Base-by-base conservation (phyloP, 805 yeast genomes). In the Teunomyces funiuensis region DNA sequence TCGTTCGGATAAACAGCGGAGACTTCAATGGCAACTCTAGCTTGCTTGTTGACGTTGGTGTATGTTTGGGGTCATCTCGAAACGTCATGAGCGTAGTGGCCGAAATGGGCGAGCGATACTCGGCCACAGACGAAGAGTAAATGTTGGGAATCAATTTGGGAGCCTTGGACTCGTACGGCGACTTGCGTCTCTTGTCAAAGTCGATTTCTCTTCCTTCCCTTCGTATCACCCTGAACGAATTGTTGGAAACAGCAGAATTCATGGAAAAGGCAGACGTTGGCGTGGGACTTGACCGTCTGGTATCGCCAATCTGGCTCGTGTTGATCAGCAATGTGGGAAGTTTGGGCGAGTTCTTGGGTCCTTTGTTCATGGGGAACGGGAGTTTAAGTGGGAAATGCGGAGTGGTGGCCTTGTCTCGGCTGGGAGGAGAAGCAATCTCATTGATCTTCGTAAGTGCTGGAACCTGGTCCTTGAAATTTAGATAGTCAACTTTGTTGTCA, bases 161-260 rank as follows among this genome's bases (percentile, higher is more conserved):
- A 1, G 73, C 63, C 37, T 65, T 65, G 14, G 65, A 57, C 14
- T 68, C 80, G 53, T 77, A 85, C 1, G 96, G 95, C 0, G 95
- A 83, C 34, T 79, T 80, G 33, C 96, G 65, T 39, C 88, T 71
- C 51, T 84, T 80, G 52, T 88, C 93, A 55, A 88, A 88, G 59
- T 89, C 89, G 45, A 87, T 87, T 53, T 85, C 95, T 25, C 76
- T 69, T 10, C 76, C 78, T n/a, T 76, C 79, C 17, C 79, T 76
- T 23, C 90, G 65, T 6, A 88, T 74, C 1, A 88, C 82, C 44
- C 83, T 73, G 57, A 88, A 87, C 0, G 88, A 68, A 30, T 76
- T 52, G 44, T 39, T 36, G n/a, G 43, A 34, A 23, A 14, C 20
- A 3, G 41, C 37, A 7, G 41, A 34, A 19, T 31, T 20, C 22